Evolutionary conservation across 768 basidiomycete species (phyloP).

Genomic region (Lactarius trivialis): DNA sequence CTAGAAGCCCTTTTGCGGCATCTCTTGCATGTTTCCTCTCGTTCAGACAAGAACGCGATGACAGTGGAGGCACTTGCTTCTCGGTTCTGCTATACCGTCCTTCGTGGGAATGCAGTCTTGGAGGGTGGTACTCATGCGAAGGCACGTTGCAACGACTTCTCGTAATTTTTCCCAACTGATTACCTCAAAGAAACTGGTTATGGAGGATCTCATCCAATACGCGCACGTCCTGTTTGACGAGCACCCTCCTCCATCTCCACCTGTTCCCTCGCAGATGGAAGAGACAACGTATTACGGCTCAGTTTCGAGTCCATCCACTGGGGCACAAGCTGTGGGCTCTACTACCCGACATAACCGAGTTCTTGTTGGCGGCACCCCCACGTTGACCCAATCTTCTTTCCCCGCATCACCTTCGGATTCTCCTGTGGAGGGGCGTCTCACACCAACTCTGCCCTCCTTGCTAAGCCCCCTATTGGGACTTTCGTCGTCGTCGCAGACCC

Average conservation of each 20-base stretch:
- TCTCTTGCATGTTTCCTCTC: neutral
- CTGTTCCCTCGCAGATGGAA: neutral
- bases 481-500: neutral
- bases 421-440: neutral
- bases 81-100: neutral
- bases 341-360: no score
- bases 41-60: neutral
- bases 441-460: neutral
- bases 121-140: neutral
- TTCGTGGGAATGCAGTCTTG: neutral
- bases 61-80: neutral
- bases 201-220: neutral
- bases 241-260: neutral
- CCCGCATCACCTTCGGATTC: neutral
- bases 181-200: neutral
- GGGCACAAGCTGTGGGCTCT: no score
- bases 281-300: no score
- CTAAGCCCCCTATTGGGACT: neutral
- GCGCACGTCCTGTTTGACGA: neutral
- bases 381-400: neutral
- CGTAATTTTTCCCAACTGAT: neutral
- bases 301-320: no score
- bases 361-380: no score
- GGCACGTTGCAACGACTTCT: neutral
- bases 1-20: neutral